These are phyloP conservation scores for Penicillium sp. DNA, from an alignment of 2,329 filamentous ascomycete genomes.

Conservation along the genomic window DNA sequence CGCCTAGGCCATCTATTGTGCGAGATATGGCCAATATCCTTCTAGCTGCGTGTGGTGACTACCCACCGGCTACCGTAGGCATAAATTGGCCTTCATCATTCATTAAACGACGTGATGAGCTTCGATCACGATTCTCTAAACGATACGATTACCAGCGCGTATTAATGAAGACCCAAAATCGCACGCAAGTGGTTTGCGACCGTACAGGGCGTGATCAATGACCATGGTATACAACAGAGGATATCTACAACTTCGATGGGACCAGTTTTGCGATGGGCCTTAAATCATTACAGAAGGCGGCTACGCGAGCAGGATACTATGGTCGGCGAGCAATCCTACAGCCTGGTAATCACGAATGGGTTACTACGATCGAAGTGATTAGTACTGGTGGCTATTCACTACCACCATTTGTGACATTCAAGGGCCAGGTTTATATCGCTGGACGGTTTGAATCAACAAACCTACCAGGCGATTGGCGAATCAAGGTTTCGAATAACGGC, in stretches of 20 bases:
- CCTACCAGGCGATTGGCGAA: not conserved
- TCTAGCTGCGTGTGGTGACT: not conserved
- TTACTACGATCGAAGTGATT: slow-evolving; percentile 1
- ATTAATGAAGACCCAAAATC: not conserved
- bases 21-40: slow-evolving; percentile 11
- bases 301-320: too few relatives aligned
- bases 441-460: not conserved
- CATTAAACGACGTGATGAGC: not conserved
- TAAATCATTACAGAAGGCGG: not conserved
- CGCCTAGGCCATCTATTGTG: not conserved
- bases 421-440: not conserved
- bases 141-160: not conserved
- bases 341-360: slow-evolving; percentile 1
- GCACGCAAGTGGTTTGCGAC: not conserved
- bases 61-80: not conserved
- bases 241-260: not conserved
- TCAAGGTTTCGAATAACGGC: too few relatives aligned
- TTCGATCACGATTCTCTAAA: not conserved
- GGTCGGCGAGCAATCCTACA: not conserved
- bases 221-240: too few relatives aligned
- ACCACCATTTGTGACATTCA: slow-evolving; percentile 1
- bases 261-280: slow-evolving; percentile 1
- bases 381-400: not conserved
- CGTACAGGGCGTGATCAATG: not conserved
- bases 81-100: slow-evolving; percentile 1